A percentile compares a stretch with the other conserved stretches of the same genome.
Conservation (phyloP, 805 yeast species). For the Cyberlindnera mycetangii region DNA sequence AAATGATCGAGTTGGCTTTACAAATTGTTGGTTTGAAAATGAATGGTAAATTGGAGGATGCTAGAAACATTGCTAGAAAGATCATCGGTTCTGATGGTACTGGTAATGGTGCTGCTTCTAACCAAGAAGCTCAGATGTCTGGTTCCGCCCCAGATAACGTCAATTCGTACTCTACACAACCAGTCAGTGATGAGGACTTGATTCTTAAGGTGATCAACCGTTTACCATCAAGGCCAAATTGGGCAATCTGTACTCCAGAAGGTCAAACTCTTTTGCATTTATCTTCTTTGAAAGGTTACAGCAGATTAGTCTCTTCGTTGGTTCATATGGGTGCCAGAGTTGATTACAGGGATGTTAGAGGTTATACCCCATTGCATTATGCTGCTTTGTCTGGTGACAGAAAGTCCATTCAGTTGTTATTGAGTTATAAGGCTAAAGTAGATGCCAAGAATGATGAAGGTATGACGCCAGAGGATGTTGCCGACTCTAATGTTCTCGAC, state of each 20-base stretch:
- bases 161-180: slow-evolving; percentile 3
- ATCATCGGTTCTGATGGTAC: slow-evolving; percentile 64
- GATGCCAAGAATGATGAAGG: slow-evolving; percentile 51
- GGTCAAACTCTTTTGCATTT: slow-evolving; percentile 90
- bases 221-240: slow-evolving; percentile 70
- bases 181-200: slow-evolving; percentile 35
- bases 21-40: slow-evolving; percentile 96
- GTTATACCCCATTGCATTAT: slow-evolving; percentile 83
- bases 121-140: slow-evolving; percentile 4
- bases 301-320: slow-evolving; percentile 57
- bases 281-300: slow-evolving; percentile 74
- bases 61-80: slow-evolving; percentile 86
- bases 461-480: slow-evolving; percentile 39
- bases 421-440: slow-evolving; percentile 62
- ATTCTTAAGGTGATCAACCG: slow-evolving; percentile 55
- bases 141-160: slow-evolving; percentile 5
- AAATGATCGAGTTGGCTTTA: slow-evolving; percentile 88
- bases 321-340: slow-evolving; percentile 64
- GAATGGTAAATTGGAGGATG: slow-evolving; percentile 95
- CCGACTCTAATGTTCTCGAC: slow-evolving; percentile 35
- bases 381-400: slow-evolving; percentile 77
- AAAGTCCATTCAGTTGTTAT: slow-evolving; percentile 56
- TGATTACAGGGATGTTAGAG: slow-evolving; percentile 73
- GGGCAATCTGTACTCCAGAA: slow-evolving; percentile 76
- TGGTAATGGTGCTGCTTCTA: slow-evolving; percentile 15